Evolutionary conservation across 768 basidiomycete species (phyloP), one percentile per base, ranked within the genome.

Genomic region (Trametes maxima): DNA sequence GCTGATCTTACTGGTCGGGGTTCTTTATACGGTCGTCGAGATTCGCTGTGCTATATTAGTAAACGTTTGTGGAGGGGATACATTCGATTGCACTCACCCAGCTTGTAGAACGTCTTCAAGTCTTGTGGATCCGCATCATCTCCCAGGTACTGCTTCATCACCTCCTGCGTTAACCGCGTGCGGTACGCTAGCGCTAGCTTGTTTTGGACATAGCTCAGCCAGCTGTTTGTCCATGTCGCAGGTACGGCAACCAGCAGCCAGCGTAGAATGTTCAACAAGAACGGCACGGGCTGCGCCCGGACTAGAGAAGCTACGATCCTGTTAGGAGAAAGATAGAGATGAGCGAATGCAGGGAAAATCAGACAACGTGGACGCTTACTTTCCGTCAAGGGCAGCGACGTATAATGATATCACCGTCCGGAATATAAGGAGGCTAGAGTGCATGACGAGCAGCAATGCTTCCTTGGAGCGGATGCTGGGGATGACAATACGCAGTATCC

Each of bases 231-330:
- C 87, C 91, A 93, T 17, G 94, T 95, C 1, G 94, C 94, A 0
- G 94, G 94, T 55, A 95, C 86, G 33, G 96, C 96, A 14, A 98
- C 89, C 8, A 92, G 76, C 13, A 98, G 79, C 96, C 96, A 99
- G 50, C 87, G 85, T 35, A 88, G 74, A 62, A 99, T 95, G 63
- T 97, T 94, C 62, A 82, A 75, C 35, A 94, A 81, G 77, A 98
- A 98, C 54, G 87, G 79, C 2, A 80, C 66, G 2, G 92, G 86
- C 68, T 89, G 86, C 7, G 91, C 93, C 57, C 94, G 88, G 35
- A 99, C 96, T 11, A 99, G 84, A 48, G 92, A 94, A 3, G 95
- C 93, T 5, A 98, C 96, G 66, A 98, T 98, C 71, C 94, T 95
- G 54, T 56, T 17, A 33, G 8, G 47, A 28, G 35, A 10, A 37